phyloP scores from a whole-genome alignment of 768 basidiomycete species.

The Mycena pura region DNA sequence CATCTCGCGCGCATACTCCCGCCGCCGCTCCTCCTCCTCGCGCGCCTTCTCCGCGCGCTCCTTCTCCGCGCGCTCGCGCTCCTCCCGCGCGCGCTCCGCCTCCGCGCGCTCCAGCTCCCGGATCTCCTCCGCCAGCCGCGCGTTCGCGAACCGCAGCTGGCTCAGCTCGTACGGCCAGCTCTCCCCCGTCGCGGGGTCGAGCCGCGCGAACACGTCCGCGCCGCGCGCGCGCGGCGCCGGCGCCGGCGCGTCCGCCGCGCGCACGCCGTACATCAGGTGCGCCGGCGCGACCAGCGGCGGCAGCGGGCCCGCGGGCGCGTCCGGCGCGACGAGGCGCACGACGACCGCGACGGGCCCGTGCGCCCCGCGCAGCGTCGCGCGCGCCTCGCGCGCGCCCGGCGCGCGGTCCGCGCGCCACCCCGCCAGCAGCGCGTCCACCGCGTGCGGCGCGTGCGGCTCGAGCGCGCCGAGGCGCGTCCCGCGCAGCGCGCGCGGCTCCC shows the following conservation, averaged over 20 bases:
- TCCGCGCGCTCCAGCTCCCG: conserved; percentile 35
- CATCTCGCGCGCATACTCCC: neutral
- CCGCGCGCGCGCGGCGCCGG: neutral
- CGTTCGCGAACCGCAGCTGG: conserved; percentile 78
- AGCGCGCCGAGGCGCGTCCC: conserved; percentile 20
- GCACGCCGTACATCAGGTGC: conserved; percentile 20
- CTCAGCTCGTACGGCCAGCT: conserved; percentile 96
- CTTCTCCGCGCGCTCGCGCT: neutral
- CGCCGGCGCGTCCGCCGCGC: conserved; percentile 4
- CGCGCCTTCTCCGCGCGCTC: neutral
- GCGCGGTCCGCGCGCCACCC: neutral
- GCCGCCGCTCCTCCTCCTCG: neutral
- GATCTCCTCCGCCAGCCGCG: conserved; percentile 66
- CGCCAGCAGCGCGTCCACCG: conserved; percentile 6
- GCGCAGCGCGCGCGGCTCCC: conserved; percentile 16
- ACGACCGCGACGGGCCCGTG: conserved; percentile 5
- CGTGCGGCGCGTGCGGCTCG: neutral
- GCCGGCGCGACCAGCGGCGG: conserved; percentile 20
- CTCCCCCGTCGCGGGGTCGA: conserved; percentile 68
- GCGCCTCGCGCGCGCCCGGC: neutral
- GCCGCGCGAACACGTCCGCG: conserved; percentile 72
- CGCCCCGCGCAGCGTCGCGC: neutral
- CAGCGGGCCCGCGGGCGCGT: neutral
- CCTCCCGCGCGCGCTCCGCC: neutral
- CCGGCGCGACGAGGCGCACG: conserved; percentile 3